Conservation (phyloP, 805 yeast genomes). For the Kuraishia floccosa region DNA sequence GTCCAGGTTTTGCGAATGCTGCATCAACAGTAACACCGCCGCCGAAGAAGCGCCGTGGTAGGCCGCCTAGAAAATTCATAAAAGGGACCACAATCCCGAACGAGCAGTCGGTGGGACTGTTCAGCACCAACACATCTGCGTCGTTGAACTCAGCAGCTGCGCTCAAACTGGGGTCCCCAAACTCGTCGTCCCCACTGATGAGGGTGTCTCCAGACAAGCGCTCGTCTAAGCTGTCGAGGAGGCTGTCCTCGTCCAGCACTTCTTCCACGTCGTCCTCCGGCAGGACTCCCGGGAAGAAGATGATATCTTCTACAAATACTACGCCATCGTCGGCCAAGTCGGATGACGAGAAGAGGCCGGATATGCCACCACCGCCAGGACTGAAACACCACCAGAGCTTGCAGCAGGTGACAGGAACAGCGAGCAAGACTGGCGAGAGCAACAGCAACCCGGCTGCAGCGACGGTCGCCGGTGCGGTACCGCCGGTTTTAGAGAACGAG, state of each 20-base stretch:
- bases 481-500: not conserved
- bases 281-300: not conserved
- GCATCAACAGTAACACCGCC: too few relatives aligned
- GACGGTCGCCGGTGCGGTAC: not conserved
- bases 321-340: slow-evolving; percentile 1
- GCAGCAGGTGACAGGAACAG: not conserved
- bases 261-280: not conserved
- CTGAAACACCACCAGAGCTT: not conserved
- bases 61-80: slow-evolving; percentile 6
- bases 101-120: slow-evolving; percentile 1
- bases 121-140: slow-evolving; percentile 3
- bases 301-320: too few relatives aligned
- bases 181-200: slow-evolving; percentile 10
- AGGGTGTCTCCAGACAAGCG: slow-evolving; percentile 9
- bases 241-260: not conserved
- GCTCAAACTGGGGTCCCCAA: slow-evolving; percentile 8
- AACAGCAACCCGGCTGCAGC: not conserved
- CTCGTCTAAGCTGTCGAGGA: not conserved
- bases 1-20: too few relatives aligned
- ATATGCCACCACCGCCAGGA: not conserved
- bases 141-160: slow-evolving; percentile 8
- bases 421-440: not conserved
- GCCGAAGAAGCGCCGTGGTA: slow-evolving; percentile 6
- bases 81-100: slow-evolving; percentile 2
- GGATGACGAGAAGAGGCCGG: not conserved